Conservation (phyloP, 768 basidiomycete species). For the Boletus patriciae region DNA sequence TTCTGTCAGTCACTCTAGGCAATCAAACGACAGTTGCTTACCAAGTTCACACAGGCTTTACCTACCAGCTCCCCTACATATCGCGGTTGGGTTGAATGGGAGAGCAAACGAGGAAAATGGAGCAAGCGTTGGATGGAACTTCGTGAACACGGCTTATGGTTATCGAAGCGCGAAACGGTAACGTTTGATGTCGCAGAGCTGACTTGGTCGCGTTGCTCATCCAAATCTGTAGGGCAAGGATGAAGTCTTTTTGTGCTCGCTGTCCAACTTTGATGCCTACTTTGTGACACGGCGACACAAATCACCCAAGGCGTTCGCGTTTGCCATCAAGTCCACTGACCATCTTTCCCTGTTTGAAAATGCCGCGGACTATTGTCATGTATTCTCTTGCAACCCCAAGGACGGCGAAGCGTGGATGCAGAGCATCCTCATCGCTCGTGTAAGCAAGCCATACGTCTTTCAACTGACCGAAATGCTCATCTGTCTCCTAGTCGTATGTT, state of each 20-base stretch:
- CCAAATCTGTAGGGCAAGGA: slow-evolving; percentile 69
- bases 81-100: slow-evolving; percentile 80
- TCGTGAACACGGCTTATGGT: slow-evolving; percentile 80
- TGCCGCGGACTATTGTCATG: slow-evolving; percentile 82
- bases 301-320: slow-evolving; percentile 81
- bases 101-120: slow-evolving; percentile 94
- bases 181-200: slow-evolving; percentile 22
- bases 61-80: slow-evolving; percentile 45
- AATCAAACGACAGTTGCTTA: slow-evolving; percentile 44
- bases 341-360: slow-evolving; percentile 86
- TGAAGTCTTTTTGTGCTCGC: slow-evolving; percentile 73
- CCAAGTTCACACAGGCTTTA: slow-evolving; percentile 44
- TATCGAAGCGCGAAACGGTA: slow-evolving; percentile 89
- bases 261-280: slow-evolving; percentile 90
- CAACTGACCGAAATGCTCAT: slow-evolving; percentile 5
- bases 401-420: slow-evolving; percentile 81
- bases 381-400: slow-evolving; percentile 73
- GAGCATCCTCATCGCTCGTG: slow-evolving; percentile 77
- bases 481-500: slow-evolving; percentile 69
- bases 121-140: slow-evolving; percentile 87
- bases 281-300: slow-evolving; percentile 72
- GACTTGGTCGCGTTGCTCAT: slow-evolving; percentile 6
- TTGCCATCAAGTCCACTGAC: slow-evolving; percentile 87
- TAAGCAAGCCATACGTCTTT: slow-evolving; percentile 37
- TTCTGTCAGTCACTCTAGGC: slow-evolving; percentile 44